Percentiles rank a stretch among this genome's conserved stretches.
Evolutionary conservation across 225 moss, liverwort and hornwort genomes (phyloP).

Genomic region (Pseudoscleropodium purum): DNA sequence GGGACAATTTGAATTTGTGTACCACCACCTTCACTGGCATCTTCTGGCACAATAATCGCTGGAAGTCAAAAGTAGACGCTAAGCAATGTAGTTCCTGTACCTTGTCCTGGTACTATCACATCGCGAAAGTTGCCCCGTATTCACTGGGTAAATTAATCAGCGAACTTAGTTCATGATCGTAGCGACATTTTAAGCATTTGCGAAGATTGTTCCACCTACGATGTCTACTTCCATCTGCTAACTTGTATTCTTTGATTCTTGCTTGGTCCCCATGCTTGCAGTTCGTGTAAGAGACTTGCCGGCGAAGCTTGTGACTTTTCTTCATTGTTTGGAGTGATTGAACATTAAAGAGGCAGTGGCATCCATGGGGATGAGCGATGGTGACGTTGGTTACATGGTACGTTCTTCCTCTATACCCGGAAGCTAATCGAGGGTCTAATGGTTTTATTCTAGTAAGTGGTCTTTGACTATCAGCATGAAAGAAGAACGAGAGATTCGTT

Average conservation of each 20-base stretch:
- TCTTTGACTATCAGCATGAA: neutral
- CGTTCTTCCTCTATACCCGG: neutral
- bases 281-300: neutral
- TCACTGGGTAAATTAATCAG: neutral
- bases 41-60: neutral
- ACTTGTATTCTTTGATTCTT: neutral
- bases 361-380: slow-evolving; percentile 41
- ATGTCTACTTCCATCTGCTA: neutral
- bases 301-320: slow-evolving; percentile 4
- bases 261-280: neutral
- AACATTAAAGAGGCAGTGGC: neutral
- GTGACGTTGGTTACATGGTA: slow-evolving; percentile 39
- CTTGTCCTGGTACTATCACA: neutral
- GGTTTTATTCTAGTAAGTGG: neutral
- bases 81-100: neutral
- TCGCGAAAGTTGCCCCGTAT: neutral
- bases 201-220: neutral
- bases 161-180: neutral
- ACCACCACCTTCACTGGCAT: neutral
- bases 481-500: neutral
- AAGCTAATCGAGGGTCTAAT: neutral
- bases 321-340: neutral
- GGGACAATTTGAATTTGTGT: neutral
- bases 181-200: neutral
- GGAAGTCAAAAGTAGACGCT: neutral